Base-by-base conservation (phyloP, 108 stramenopile genomes). In the Aurantiochytrium sp. region DNA sequence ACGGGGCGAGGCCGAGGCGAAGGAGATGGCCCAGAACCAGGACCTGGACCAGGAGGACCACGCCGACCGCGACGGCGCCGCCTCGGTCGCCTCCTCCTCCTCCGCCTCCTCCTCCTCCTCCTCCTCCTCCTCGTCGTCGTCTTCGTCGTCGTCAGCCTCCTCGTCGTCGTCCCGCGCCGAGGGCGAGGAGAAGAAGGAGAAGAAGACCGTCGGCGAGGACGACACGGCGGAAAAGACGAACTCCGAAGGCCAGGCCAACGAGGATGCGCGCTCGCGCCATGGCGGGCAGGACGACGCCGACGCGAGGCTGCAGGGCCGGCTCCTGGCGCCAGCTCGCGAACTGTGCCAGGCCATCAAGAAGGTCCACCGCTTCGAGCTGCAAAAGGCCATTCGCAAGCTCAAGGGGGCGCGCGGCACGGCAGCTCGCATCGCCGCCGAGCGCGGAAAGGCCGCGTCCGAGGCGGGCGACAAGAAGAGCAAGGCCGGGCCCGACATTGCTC, bases 311-410 rank as follows among this genome's bases (percentile, higher is more conserved):
- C 27, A 65, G 19, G 59, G 59, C 12, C 27, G 10, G 22, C 59
- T 65, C 15, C 34, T 65, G 59, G 32, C 34, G 27, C 59, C 59
- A 34, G 27, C 22, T 15, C 59, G 73, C 10, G 39, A 41, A 21
- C 21, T 81, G n/a, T 81, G 73, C 45, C 73, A 81, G 32, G 73
- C 39, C 27, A 48, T 81, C 42, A 81, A 81, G 45, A 81, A 81
- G 45, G 39, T 24, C 21, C 73, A 48, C 12, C 42, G 39, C 42
- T 81, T 81, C 2, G 73, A 81, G 24, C 3, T 81, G 3, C 73
- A 48, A 41, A 81, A 81, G 73, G 39, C 45, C 19, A 48, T 81
- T 2, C 73, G 73, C 27, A 81, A 81, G 30, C 73, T 81, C 39
- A 81, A 81, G 73, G 27, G 24, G 21, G 73, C 42, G 32, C 73